Percentiles rank a stretch among this genome's conserved stretches.
phyloP scores from a whole-genome alignment of 2,329 filamentous ascomycete genomes.

The Arthroderma sp. region DNA sequence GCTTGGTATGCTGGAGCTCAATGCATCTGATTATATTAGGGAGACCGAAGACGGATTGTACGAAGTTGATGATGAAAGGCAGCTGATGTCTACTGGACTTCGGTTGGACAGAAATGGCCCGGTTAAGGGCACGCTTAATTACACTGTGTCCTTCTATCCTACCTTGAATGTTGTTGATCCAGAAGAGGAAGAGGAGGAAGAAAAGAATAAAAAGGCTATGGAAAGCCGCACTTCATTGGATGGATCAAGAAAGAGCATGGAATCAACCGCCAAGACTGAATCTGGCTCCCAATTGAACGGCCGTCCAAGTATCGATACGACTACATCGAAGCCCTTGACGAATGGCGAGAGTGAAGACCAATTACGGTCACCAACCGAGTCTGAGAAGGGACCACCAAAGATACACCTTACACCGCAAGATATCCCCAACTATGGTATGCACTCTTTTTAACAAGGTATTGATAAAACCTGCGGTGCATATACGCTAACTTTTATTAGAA shows the following conservation, averaged over 20 bases:
- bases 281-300: not conserved
- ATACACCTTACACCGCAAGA: conserved; percentile 67
- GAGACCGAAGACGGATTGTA: conserved; percentile 74
- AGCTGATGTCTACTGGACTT: conserved; percentile 52
- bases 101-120: conserved; percentile 59
- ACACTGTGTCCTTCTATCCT: conserved; percentile 80
- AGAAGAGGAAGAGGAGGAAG: conserved; percentile 47
- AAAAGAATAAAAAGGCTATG: conserved; percentile 19
- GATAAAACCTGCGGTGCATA: not conserved
- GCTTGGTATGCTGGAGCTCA: conserved; percentile 67
- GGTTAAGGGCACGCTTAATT: conserved; percentile 67
- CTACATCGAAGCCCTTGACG: conserved; percentile 11
- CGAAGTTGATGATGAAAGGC: conserved; percentile 63
- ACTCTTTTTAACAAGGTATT: not conserved
- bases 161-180: conserved; percentile 78
- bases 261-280: not conserved
- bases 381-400: conserved; percentile 54
- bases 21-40: conserved; percentile 62
- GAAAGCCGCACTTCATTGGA: conserved; percentile 10
- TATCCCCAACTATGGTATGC: conserved; percentile 59
- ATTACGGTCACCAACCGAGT: conserved; percentile 24
- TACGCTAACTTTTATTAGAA: conserved; percentile 42
- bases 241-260: conserved; percentile 13
- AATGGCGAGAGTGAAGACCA: conserved; percentile 36
- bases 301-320: conserved; percentile 4